phyloP scores from a whole-genome alignment of 331 rosid genomes.

The Quercus phellos region DNA sequence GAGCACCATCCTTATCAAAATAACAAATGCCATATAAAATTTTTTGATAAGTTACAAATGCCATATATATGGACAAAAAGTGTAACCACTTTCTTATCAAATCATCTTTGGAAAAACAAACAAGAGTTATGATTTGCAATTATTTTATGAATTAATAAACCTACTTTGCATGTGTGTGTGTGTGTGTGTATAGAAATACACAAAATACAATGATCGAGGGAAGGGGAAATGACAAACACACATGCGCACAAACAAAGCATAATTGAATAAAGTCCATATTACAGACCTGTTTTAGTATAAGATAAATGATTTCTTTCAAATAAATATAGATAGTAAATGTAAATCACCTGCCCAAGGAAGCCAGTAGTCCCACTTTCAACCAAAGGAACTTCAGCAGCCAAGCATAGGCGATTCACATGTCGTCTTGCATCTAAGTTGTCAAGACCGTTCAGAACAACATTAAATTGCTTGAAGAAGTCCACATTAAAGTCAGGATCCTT shows the following conservation, averaged over 20 bases:
- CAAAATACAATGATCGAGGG: not conserved
- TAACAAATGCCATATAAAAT: not conserved
- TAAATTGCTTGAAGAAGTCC: constrained; percentile 88
- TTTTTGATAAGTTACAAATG: not conserved
- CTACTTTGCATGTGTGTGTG: not conserved
- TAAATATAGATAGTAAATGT: constrained; percentile 14
- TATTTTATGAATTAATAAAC: not conserved
- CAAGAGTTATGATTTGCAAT: not conserved
- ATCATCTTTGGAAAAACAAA: constrained; percentile 3
- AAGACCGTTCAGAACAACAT: constrained; percentile 90
- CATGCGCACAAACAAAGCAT: not conserved
- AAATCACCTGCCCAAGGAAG: constrained; percentile 92
- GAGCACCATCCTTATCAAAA: not conserved
- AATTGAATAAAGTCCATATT: not conserved
- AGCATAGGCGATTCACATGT: constrained; percentile 91
- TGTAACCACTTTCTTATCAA: not conserved
- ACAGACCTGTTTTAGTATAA: not conserved
- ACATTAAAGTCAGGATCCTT: constrained; percentile 76
- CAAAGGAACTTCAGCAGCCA: constrained; percentile 92
- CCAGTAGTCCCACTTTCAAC: constrained; percentile 99
- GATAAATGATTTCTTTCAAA: not conserved
- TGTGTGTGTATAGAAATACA: not conserved
- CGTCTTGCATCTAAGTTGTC: constrained; percentile 98
- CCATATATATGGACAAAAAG: not conserved
- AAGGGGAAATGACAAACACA: not conserved